These are phyloP conservation scores for Ceratocystis eucalypticola DNA, from an alignment of 2,329 filamentous ascomycete species.

Conservation along the genomic window DNA sequence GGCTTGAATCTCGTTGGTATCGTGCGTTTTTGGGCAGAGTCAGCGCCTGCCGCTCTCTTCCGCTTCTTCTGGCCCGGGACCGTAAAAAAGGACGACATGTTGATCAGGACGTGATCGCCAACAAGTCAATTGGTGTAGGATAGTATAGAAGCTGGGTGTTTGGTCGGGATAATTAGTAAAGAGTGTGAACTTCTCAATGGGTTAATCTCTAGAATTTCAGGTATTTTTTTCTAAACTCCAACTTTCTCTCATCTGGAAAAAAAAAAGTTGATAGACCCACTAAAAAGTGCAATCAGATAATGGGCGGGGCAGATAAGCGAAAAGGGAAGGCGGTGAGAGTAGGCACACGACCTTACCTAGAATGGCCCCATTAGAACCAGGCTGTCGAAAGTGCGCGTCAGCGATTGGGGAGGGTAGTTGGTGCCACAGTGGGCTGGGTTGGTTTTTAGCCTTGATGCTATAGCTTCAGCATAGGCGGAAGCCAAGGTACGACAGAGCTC, in stretches of 20 bases:
- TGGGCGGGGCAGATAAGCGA: conserved; percentile 19
- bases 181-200: neutral
- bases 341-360: conserved; percentile 25
- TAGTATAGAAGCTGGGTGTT: neutral
- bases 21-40: conserved; percentile 25
- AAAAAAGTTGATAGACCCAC: conserved; percentile 19
- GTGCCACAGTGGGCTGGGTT: conserved; percentile 15
- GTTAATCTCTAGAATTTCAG: neutral
- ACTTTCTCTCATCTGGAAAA: conserved; percentile 16
- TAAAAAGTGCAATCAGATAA: conserved; percentile 19
- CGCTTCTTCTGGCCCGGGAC: conserved; percentile 79
- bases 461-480: conserved; percentile 18
- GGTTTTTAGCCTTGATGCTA: conserved; percentile 1
- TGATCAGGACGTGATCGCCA: neutral
- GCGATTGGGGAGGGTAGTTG: neutral
- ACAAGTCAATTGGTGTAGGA: neutral
- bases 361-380: conserved; percentile 8
- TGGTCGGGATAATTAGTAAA: conserved; percentile 2
- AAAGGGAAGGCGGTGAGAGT: conserved; percentile 24
- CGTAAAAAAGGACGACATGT: conserved; percentile 94
- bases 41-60: conserved; percentile 50
- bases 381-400: conserved; percentile 19
- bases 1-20: conserved; percentile 15
- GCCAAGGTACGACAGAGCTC: conserved; percentile 11
- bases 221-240: conserved; percentile 19